These are phyloP conservation scores for Saccharomyces kudriavzevii DNA, from an alignment of 805 yeast species.

Conservation along the genomic window DNA sequence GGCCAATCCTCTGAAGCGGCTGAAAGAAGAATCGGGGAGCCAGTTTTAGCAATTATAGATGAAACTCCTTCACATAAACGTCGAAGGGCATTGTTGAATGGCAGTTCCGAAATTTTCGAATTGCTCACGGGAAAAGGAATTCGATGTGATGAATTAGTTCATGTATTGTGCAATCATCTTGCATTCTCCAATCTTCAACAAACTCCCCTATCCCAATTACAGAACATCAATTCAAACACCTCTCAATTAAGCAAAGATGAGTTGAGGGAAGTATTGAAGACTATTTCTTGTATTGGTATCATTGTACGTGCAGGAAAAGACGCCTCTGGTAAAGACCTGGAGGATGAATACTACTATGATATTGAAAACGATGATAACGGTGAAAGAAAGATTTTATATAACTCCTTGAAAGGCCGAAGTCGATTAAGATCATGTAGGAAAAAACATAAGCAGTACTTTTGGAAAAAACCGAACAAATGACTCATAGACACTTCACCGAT, in stretches of 20 bases:
- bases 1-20: not conserved
- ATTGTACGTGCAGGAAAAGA: conserved; percentile 87
- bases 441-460: conserved; percentile 71
- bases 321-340: conserved; percentile 91
- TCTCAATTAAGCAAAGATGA: conserved; percentile 39
- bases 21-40: not conserved
- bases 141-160: conserved; percentile 46
- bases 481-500: not conserved
- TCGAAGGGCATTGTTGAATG: not conserved
- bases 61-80: not conserved
- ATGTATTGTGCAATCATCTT: conserved; percentile 69
- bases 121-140: conserved; percentile 25
- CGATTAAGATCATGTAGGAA: conserved; percentile 85
- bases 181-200: conserved; percentile 86
- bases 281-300: conserved; percentile 65
- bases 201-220: conserved; percentile 71
- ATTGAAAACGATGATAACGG: conserved; percentile 72
- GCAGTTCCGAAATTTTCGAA: not conserved
- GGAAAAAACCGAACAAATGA: conserved; percentile 38
- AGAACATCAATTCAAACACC: conserved; percentile 51
- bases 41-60: not conserved
- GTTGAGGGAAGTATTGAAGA: conserved; percentile 37
- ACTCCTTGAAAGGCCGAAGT: conserved; percentile 68
- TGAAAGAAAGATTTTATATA: conserved; percentile 62
- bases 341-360: conserved; percentile 87